phyloP scores from a whole-genome alignment of 208 protist genomes.

The Crithidia thermophila region DNA sequence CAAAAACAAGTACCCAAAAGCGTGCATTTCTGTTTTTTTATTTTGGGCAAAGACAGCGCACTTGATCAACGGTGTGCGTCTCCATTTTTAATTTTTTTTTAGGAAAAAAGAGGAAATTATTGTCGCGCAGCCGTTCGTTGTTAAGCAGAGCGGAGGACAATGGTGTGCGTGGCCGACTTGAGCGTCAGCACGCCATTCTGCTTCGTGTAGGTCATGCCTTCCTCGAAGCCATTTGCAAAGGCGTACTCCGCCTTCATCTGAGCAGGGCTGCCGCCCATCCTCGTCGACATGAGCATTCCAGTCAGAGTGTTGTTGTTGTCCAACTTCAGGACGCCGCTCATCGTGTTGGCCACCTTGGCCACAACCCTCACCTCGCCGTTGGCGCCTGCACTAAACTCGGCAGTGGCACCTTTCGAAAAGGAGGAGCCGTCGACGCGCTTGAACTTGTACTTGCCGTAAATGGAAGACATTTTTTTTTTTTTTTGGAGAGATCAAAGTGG shows the following conservation, averaged over 20 bases:
- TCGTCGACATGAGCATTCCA: slow-evolving; percentile 52
- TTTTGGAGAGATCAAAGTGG: no score
- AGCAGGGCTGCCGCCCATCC: slow-evolving; percentile 28
- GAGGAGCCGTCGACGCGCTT: slow-evolving; percentile 29
- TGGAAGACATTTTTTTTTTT: slow-evolving; percentile 14
- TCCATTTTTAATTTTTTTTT: no score
- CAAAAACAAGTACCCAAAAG: not conserved
- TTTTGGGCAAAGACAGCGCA: no score
- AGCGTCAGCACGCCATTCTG: slow-evolving; percentile 33
- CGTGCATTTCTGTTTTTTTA: not conserved
- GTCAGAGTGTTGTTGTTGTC: slow-evolving; percentile 31
- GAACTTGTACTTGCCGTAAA: slow-evolving; percentile 40
- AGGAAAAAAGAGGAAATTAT: not conserved
- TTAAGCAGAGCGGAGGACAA: slow-evolving; percentile 30
- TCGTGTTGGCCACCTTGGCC: slow-evolving; percentile 36
- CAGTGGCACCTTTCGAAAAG: slow-evolving; percentile 7
- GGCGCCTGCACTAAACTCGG: slow-evolving; percentile 14
- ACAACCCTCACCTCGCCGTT: slow-evolving; percentile 11
- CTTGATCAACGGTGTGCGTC: no score
- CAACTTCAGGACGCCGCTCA: slow-evolving; percentile 39
- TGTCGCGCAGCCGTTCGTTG: not conserved
- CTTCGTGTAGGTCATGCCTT: slow-evolving; percentile 31
- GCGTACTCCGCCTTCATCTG: slow-evolving; percentile 38
- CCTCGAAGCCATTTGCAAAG: slow-evolving; percentile 34
- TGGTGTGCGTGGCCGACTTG: slow-evolving; percentile 17